Conservation (phyloP, 805 yeast genomes). For the Candida maris region DNA sequence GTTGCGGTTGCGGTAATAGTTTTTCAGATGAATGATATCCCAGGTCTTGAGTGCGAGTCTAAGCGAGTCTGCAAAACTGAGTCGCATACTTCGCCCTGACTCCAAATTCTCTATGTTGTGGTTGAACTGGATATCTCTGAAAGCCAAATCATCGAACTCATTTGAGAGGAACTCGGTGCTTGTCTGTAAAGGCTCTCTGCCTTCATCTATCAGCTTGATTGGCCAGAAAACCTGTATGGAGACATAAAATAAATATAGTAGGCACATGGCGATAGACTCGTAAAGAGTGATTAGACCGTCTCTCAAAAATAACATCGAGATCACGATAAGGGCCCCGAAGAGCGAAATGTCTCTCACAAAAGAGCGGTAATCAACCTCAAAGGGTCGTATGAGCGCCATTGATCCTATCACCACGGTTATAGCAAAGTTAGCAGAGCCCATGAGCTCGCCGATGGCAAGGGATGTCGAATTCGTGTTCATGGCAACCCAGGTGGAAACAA, state of each 20-base stretch:
- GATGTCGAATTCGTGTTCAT: slow-evolving; percentile 61
- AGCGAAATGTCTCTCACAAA: slow-evolving; percentile 62
- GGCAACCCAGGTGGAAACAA: slow-evolving; percentile 80
- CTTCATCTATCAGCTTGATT: slow-evolving; percentile 24
- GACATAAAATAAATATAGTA: slow-evolving; percentile 58
- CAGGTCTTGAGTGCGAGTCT: slow-evolving; percentile 23
- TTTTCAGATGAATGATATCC: slow-evolving; percentile 15
- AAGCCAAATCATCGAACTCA: not conserved
- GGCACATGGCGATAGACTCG: slow-evolving; percentile 57
- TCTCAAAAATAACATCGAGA: slow-evolving; percentile 49
- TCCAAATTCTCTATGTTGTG: slow-evolving; percentile 28
- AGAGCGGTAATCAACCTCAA: slow-evolving; percentile 45
- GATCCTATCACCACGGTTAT: slow-evolving; percentile 50
- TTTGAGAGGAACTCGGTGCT: not conserved
- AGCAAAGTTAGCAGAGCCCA: slow-evolving; percentile 54
- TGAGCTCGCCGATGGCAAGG: slow-evolving; percentile 50
- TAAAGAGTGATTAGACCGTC: slow-evolving; percentile 52
- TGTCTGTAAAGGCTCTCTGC: not conserved
- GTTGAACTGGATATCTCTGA: slow-evolving; percentile 17
- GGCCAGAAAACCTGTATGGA: slow-evolving; percentile 31
- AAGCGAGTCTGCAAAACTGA: slow-evolving; percentile 31
- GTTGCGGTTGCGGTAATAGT: slow-evolving; percentile 4
- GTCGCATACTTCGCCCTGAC: slow-evolving; percentile 22
- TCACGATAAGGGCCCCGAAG: slow-evolving; percentile 47
- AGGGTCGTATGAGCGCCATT: slow-evolving; percentile 42